Evolutionary conservation across 1,284 basidiomycete species (phyloP).

Genomic region (Moniliella sp.): DNA sequence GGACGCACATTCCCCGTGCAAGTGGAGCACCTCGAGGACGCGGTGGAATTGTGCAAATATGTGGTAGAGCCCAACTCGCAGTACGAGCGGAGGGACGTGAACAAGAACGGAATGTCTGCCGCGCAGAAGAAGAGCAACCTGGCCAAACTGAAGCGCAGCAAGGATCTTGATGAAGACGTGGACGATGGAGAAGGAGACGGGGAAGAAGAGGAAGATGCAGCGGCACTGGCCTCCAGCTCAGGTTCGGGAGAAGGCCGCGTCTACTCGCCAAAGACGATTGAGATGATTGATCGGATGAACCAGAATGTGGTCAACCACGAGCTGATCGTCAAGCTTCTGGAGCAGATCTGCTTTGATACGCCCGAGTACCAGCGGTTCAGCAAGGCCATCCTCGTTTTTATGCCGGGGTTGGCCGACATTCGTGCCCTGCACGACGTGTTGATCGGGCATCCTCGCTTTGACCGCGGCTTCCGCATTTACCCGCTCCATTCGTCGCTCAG

Average conservation of each 20-base stretch:
- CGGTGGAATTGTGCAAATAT: constrained; percentile 68
- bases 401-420: constrained; percentile 70
- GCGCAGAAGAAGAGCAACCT: constrained; percentile 28
- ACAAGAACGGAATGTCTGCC: constrained; percentile 6
- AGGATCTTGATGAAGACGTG: constrained; percentile 38
- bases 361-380: constrained; percentile 45
- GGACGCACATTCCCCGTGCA: constrained; percentile 93
- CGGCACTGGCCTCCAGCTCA: constrained; percentile 38
- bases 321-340: constrained; percentile 55
- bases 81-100: constrained; percentile 43
- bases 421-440: constrained; percentile 65
- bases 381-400: constrained; percentile 65
- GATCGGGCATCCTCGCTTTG: constrained; percentile 52
- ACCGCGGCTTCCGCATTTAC: constrained; percentile 52
- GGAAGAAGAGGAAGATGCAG: constrained; percentile 30
- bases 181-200: constrained; percentile 57
- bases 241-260: not conserved
- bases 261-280: constrained; percentile 51
- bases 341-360: constrained; percentile 58
- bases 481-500: constrained; percentile 61
- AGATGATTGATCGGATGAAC: constrained; percentile 67
- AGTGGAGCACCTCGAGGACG: constrained; percentile 71
- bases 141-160: constrained; percentile 45
- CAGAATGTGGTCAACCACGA: constrained; percentile 50
- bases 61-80: constrained; percentile 52